Conservation (phyloP, 306 rosid species). For the Casuarina glauca region DNA sequence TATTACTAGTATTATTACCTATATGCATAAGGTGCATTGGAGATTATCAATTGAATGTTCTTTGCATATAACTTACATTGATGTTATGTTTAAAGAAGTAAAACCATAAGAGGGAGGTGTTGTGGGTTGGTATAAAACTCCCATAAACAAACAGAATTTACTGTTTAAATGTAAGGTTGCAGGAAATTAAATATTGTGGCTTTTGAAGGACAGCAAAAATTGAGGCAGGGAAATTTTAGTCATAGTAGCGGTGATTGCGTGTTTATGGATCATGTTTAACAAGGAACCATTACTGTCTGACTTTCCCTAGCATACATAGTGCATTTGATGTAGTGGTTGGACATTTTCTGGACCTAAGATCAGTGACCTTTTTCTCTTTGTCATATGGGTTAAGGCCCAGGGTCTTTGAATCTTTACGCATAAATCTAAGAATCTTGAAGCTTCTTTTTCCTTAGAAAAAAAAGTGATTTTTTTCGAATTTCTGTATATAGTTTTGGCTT, state of each 20-base stretch:
- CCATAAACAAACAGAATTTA: neutral
- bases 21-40: neutral
- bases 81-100: neutral
- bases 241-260: neutral
- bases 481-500: neutral
- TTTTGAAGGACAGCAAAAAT: neutral
- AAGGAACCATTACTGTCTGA: neutral
- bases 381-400: neutral
- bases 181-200: neutral
- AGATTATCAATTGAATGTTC: neutral
- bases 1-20: neutral
- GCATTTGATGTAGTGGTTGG: neutral
- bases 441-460: neutral
- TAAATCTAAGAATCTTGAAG: neutral
- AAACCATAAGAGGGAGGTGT: neutral
- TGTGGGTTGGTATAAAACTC: neutral
- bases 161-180: neutral
- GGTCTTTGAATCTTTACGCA: neutral
- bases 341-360: neutral
- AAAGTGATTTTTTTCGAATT: neutral
- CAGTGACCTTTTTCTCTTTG: no score
- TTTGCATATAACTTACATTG: neutral
- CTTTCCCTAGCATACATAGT: neutral
- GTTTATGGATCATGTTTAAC: neutral
- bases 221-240: neutral